Percentiles rank a stretch among this genome's conserved stretches.
Conservation (phyloP, 768 basidiomycete genomes). For the Podaxis sp. region DNA sequence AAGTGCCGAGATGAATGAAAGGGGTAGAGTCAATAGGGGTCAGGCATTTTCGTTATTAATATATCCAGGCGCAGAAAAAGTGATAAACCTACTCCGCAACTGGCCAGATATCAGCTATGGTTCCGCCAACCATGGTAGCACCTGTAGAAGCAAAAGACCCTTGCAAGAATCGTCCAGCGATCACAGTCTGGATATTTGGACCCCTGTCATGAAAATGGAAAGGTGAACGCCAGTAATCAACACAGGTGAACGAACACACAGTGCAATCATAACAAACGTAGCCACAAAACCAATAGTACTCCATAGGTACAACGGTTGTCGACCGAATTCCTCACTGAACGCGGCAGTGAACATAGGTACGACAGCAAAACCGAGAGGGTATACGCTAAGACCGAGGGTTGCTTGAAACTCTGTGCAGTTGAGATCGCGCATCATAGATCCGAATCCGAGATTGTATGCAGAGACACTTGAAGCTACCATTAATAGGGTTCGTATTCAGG, state of each 20-base stretch:
- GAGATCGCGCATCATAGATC: slow-evolving; percentile 49
- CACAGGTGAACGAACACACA: slow-evolving; percentile 26
- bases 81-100: slow-evolving; percentile 46
- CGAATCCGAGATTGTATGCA: slow-evolving; percentile 50
- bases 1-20: background rate
- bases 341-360: slow-evolving; percentile 62
- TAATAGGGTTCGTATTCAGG: background rate
- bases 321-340: slow-evolving; percentile 66
- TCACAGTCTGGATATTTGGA: slow-evolving; percentile 57
- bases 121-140: slow-evolving; percentile 73
- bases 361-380: slow-evolving; percentile 54
- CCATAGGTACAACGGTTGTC: slow-evolving; percentile 51
- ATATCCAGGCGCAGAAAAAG: background rate
- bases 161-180: slow-evolving; percentile 58
- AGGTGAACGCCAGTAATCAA: slow-evolving; percentile 3
- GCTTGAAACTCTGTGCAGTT: slow-evolving; percentile 39
- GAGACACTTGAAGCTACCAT: slow-evolving; percentile 41
- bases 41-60: background rate
- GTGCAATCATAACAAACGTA: slow-evolving; percentile 44
- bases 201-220: slow-evolving; percentile 21
- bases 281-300: slow-evolving; percentile 43
- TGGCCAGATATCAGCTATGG: slow-evolving; percentile 65
- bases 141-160: slow-evolving; percentile 68
- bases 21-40: background rate
- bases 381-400: slow-evolving; percentile 46